Percentiles rank a stretch among this genome's conserved stretches.
Evolutionary conservation across 345 rosid genomes (phyloP).

Genomic region (Salix suchowensis): DNA sequence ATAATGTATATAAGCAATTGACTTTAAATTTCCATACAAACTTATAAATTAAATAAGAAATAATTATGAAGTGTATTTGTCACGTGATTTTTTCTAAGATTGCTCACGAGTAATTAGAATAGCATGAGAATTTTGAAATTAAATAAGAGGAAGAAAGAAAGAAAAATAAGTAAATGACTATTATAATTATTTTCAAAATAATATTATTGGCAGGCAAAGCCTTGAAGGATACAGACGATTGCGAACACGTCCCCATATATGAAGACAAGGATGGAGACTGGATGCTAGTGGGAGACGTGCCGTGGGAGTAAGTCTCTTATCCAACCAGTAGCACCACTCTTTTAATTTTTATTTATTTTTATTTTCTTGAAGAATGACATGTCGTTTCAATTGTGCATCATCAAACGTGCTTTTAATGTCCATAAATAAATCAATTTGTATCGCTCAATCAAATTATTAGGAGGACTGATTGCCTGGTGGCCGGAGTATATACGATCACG

Average conservation of each 20-base stretch:
- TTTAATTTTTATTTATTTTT: background rate
- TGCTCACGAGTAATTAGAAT: background rate
- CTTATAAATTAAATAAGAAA: too few species aligned
- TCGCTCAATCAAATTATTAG: too few species aligned
- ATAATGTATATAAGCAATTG: too few species aligned
- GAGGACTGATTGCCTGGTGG: too few species aligned
- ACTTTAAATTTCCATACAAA: too few species aligned
- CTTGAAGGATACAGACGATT: conserved; percentile 17
- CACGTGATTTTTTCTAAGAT: too few species aligned
- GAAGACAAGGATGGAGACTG: conserved; percentile 33
- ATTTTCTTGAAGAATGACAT: too few species aligned
- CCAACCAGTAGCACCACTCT: background rate
- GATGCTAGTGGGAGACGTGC: conserved; percentile 34
- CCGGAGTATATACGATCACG: too few species aligned
- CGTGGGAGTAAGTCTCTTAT: conserved; percentile 24
- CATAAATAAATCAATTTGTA: background rate
- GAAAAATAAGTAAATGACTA: background rate
- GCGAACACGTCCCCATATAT: conserved; percentile 29
- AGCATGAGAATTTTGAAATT: background rate
- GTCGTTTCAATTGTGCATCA: background rate
- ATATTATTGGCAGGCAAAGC: conserved; percentile 23
- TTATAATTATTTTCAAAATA: background rate
- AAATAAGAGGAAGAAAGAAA: background rate
- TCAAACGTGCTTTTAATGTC: background rate
- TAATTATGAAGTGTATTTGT: too few species aligned